Evolutionary conservation across 768 basidiomycete species (phyloP).

Genomic region (Suillus bovinus): DNA sequence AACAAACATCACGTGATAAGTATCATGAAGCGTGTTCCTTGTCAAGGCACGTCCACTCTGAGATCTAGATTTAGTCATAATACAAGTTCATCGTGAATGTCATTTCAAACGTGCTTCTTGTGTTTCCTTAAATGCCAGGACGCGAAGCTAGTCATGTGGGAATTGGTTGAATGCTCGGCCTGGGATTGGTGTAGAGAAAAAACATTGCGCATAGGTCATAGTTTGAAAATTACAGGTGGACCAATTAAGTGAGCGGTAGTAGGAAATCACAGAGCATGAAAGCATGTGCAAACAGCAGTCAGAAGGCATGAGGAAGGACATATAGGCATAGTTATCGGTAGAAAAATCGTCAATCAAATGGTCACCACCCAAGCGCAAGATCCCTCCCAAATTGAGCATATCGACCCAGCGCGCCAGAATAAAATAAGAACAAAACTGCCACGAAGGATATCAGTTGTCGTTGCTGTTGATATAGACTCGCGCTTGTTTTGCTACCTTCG

Average conservation of each 20-base stretch:
- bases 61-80: neutral
- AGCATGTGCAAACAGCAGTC: neutral
- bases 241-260: neutral
- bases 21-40: no score
- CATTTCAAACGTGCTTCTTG: neutral
- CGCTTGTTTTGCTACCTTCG: neutral
- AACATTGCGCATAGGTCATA: neutral
- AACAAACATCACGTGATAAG: no score
- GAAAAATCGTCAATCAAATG: neutral
- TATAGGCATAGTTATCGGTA: neutral
- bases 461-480: neutral
- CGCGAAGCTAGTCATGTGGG: neutral
- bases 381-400: neutral
- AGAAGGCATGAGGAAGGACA: neutral
- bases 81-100: no score
- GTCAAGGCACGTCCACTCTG: neutral
- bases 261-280: neutral
- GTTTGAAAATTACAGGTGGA: neutral
- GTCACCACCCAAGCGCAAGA: conserved; percentile 1
- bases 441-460: neutral
- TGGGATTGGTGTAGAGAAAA: neutral
- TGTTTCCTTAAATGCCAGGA: neutral
- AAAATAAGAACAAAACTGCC: neutral
- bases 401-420: conserved; percentile 3
- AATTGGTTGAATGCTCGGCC: neutral